Base-by-base conservation (phyloP, 2,329 filamentous ascomycete genomes). In the Drechslera avenae region DNA sequence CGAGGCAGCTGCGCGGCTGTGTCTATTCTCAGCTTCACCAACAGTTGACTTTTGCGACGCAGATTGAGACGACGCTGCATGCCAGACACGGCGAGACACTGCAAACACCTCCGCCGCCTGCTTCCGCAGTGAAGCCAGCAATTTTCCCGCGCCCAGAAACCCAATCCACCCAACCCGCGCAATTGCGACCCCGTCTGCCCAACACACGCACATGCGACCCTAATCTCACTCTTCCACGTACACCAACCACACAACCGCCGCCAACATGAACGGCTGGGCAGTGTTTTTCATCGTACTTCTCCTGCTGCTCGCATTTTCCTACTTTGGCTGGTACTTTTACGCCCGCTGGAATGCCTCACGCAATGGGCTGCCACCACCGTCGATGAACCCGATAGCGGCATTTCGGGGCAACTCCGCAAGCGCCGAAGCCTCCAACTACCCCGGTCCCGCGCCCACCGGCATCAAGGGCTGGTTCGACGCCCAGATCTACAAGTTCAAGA, bases 271-370 rank as follows among this genome's bases (percentile, higher is more conserved):
- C 67, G 71, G 69, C 62, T 62, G 67, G 59, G 36, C 82, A 59
- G 86, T 86, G 68, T 82, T 87, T 57, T 85, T 92, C 76, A 82
- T 91, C 72, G 85, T 95, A 69, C 81, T 90, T 67, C 73, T 93
- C 67, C 64, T 90, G 60, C 76, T 91, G 62, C 43, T 60, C 50
- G 69, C 89, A 62, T 28, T 88, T 66, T 71, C 89, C 64, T 85
- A 77, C 50, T 74, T 81, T 48, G 86, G 81, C 66, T 93, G 87
- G 86, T 76, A 91, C 53, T 74, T 85, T 66, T 91, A 86, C 67
- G 85, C 86, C 23, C 87, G 90, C 67, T 79, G 87, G 63, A 87
- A 87, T 64, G 89, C 90, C 42, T 82, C 86, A 55, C 84, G 85
- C 68, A 81, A 91, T 47, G 90, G 90, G 50, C 85, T 93, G 6